These are phyloP conservation scores for Mitragyna speciosa DNA, from an alignment of 257 asterid genomes.

Conservation along the genomic window DNA sequence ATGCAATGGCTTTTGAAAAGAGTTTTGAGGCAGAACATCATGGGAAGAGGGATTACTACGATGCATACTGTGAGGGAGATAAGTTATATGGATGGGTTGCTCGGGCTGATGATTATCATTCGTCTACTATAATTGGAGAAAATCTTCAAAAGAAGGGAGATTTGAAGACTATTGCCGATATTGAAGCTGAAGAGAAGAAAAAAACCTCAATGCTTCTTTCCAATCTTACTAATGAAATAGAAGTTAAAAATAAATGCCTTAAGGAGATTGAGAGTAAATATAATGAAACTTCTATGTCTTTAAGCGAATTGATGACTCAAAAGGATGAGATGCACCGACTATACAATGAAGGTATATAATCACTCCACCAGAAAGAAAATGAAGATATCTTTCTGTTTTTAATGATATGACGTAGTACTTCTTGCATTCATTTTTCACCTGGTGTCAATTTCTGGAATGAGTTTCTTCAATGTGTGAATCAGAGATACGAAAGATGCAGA, in stretches of 20 bases:
- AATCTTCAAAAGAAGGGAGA: conserved; percentile 62
- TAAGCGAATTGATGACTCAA: conserved; percentile 20
- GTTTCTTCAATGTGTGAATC: background rate
- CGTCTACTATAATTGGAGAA: conserved; percentile 42
- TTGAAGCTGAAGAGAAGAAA: conserved; percentile 52
- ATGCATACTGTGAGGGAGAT: conserved; percentile 1
- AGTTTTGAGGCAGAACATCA: conserved; percentile 38
- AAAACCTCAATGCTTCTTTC: conserved; percentile 45
- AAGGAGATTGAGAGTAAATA: conserved; percentile 37
- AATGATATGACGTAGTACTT: background rate
- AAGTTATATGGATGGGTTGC: conserved; percentile 58
- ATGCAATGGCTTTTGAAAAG: conserved; percentile 54
- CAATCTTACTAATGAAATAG: conserved; percentile 36
- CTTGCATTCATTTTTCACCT: background rate
- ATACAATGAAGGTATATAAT: conserved; percentile 24
- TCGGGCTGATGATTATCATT: conserved; percentile 51
- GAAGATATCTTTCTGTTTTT: background rate
- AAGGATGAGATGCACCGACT: conserved; percentile 16
- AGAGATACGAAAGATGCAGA: conserved; percentile 27
- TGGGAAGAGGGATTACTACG: conserved; percentile 36
- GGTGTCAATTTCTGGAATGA: background rate
- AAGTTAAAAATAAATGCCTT: conserved; percentile 37
- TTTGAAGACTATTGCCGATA: conserved; percentile 51
- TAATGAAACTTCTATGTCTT: conserved; percentile 11
- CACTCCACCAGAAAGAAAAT: background rate